These are phyloP conservation scores for Pythium brassicae DNA, from an alignment of 352 stramenopile genomes.

Conservation along the genomic window DNA sequence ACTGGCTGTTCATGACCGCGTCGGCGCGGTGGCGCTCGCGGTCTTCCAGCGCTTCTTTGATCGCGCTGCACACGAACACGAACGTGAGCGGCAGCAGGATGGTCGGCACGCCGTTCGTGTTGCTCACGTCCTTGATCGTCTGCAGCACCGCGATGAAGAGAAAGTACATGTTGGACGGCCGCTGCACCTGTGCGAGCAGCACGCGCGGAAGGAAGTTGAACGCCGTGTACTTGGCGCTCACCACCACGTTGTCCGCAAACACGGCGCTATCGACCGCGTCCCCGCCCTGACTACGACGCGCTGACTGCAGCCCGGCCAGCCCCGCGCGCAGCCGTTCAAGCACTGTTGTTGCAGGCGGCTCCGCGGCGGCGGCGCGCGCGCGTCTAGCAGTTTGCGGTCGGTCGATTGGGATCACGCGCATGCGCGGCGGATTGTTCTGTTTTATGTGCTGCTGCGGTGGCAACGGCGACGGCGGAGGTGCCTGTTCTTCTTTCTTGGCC, in stretches of 20 bases:
- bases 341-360: constrained; percentile 1
- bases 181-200: constrained; percentile 65
- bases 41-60: constrained; percentile 84
- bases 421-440: neutral
- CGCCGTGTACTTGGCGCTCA: constrained; percentile 78
- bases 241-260: constrained; percentile 66
- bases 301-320: constrained; percentile 6
- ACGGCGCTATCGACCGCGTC: neutral
- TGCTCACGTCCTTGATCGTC: constrained; percentile 79
- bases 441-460: neutral
- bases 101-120: constrained; percentile 81
- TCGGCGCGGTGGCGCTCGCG: constrained; percentile 75
- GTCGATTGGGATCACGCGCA: constrained; percentile 46
- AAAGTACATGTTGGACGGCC: constrained; percentile 85
- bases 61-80: constrained; percentile 76
- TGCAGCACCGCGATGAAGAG: constrained; percentile 83
- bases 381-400: constrained; percentile 21
- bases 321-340: constrained; percentile 2
- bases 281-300: neutral
- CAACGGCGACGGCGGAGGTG: neutral
- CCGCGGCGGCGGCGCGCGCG: constrained; percentile 10
- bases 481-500: too few relatives aligned
- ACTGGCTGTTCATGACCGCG: constrained; percentile 60
- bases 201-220: constrained; percentile 77
- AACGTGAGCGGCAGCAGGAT: constrained; percentile 69